These are phyloP conservation scores for Lodderomyces margitis DNA, from an alignment of 1,139 yeast genomes.

Conservation along the genomic window DNA sequence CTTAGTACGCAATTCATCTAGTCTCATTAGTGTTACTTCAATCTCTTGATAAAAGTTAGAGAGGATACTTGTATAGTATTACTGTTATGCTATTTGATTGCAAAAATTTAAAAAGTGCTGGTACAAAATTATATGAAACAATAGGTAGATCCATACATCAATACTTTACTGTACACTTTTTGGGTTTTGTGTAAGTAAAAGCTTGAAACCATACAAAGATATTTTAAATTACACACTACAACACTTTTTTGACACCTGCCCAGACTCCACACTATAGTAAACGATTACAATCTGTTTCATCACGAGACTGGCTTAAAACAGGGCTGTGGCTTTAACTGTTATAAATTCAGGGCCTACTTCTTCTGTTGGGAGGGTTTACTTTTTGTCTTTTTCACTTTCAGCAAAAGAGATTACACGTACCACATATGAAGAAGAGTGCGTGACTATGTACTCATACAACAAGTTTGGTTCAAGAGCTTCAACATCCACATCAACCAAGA, in stretches of 20 bases:
- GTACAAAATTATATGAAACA: too few relatives aligned
- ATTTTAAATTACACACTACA: too few relatives aligned
- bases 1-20: not conserved
- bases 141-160: too few relatives aligned
- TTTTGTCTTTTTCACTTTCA: too few relatives aligned
- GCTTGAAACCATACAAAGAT: not conserved
- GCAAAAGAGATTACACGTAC: not conserved
- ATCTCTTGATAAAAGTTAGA: too few relatives aligned
- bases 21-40: not conserved
- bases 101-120: not conserved
- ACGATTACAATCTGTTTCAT: not conserved
- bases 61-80: too few relatives aligned
- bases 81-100: not conserved
- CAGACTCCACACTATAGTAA: too few relatives aligned
- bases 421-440: not conserved
- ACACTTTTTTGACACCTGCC: not conserved
- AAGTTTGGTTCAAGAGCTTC: constrained; percentile 18
- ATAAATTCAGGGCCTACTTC: not conserved
- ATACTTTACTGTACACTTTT: too few relatives aligned
- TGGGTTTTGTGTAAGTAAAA: not conserved
- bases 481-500: constrained; percentile 7
- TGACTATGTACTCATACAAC: constrained; percentile 17
- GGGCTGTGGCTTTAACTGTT: not conserved
- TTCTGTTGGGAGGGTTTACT: not conserved
- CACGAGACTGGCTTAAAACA: not conserved